Conservation (phyloP, 768 basidiomycete species). For the Dioszegia aurantiaca region DNA sequence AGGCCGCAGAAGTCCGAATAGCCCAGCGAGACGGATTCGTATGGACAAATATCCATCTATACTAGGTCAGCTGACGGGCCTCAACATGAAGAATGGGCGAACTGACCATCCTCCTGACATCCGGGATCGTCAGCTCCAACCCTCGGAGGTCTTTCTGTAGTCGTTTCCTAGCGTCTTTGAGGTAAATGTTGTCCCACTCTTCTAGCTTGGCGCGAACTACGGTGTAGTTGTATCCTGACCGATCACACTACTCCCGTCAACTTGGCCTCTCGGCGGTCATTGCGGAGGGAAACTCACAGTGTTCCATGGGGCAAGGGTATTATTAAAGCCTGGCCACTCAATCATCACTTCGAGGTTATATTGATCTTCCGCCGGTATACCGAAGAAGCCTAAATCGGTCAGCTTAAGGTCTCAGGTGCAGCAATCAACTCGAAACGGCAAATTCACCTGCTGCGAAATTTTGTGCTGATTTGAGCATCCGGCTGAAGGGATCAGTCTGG, state of each 20-base stretch:
- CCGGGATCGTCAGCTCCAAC: constrained; percentile 38
- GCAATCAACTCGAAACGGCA: neutral
- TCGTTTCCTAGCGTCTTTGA: constrained; percentile 64
- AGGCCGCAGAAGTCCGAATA: constrained; percentile 87
- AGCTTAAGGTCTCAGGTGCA: neutral
- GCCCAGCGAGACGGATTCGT: constrained; percentile 78
- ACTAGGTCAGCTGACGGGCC: neutral
- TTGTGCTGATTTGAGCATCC: constrained; percentile 56
- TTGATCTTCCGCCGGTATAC: constrained; percentile 64
- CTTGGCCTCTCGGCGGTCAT: neutral
- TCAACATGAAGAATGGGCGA: neutral
- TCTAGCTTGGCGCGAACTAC: constrained; percentile 23
- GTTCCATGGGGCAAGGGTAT: constrained; percentile 79
- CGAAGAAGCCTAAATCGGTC: constrained; percentile 62
- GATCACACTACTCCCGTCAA: constrained; percentile 1
- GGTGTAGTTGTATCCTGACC: constrained; percentile 6
- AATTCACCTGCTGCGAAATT: constrained; percentile 60
- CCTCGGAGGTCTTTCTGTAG: constrained; percentile 56
- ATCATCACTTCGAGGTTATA: constrained; percentile 76
- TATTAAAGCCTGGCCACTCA: constrained; percentile 68
- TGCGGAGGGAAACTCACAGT: constrained; percentile 57
- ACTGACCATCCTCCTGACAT: constrained; percentile 34
- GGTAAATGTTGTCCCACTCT: constrained; percentile 70
- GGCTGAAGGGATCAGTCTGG: constrained; percentile 52
- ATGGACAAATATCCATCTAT: constrained; percentile 49